These are phyloP conservation scores for Pleurostoma richardsiae DNA, from an alignment of 2,329 filamentous ascomycete species.

Conservation along the genomic window DNA sequence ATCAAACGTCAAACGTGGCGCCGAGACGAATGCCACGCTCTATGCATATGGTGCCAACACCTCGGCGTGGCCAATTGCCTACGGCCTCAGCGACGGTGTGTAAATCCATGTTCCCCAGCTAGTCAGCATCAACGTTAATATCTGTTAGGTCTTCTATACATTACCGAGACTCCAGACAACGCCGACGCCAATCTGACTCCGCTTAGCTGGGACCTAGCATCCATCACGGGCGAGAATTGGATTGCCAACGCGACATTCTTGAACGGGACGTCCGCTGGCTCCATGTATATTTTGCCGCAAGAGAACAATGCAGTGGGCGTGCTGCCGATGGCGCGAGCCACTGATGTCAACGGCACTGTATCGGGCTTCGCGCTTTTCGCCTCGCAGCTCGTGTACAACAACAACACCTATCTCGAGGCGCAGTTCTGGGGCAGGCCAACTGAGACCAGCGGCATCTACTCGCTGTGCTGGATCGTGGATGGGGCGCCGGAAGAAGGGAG, in stretches of 20 bases:
- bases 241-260: slow-evolving; percentile 11
- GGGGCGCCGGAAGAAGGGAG: background rate
- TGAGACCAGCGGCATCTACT: slow-evolving; percentile 2
- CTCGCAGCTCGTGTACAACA: slow-evolving; percentile 13
- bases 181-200: background rate
- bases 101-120: background rate
- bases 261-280: slow-evolving; percentile 11
- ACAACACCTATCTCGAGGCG: slow-evolving; percentile 11
- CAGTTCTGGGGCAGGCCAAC: slow-evolving; percentile 13
- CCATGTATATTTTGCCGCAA: slow-evolving; percentile 6
- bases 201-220: background rate
- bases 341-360: slow-evolving; percentile 11
- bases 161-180: background rate
- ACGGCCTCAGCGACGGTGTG: slow-evolving; percentile 10
- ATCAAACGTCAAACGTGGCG: slow-evolving; percentile 5
- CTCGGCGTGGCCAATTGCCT: slow-evolving; percentile 12
- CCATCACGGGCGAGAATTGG: slow-evolving; percentile 13
- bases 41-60: slow-evolving; percentile 12
- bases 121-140: background rate
- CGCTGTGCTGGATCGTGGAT: slow-evolving; percentile 1
- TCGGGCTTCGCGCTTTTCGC: slow-evolving; percentile 14
- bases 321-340: slow-evolving; percentile 1
- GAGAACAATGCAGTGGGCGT: slow-evolving; percentile 4
- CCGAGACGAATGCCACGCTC: slow-evolving; percentile 11
- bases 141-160: background rate